Evolutionary conservation across 331 rosid genomes (phyloP).

Genomic region (Malus hybrid): DNA sequence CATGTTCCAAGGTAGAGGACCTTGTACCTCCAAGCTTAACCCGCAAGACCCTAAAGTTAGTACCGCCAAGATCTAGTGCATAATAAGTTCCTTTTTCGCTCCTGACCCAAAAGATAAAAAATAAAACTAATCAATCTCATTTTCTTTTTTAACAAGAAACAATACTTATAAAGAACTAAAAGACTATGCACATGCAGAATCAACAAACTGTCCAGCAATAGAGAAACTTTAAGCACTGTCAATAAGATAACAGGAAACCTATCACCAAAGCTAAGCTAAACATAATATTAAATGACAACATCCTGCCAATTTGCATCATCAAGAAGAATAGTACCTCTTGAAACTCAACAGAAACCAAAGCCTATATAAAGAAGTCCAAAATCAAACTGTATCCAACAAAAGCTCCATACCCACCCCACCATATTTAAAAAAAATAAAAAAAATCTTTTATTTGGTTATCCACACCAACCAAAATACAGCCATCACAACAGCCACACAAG

Average conservation of each 20-base stretch:
- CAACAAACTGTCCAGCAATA: background rate
- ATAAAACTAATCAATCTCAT: slow-evolving; percentile 4
- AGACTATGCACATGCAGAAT: background rate
- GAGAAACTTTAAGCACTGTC: background rate
- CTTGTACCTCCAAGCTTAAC: slow-evolving; percentile 49
- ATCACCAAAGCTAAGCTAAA: background rate
- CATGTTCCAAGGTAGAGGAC: slow-evolving; percentile 36
- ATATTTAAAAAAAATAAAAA: background rate
- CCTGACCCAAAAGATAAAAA: slow-evolving; percentile 29
- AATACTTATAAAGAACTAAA: background rate
- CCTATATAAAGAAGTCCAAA: too few relatives aligned
- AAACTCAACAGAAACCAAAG: background rate
- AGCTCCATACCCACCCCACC: background rate
- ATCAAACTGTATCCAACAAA: background rate
- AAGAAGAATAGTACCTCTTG: background rate
- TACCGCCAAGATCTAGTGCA: slow-evolving; percentile 69
- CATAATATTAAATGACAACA: background rate
- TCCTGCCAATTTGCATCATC: background rate
- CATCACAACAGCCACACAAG: background rate
- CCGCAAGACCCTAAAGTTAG: slow-evolving; percentile 67
- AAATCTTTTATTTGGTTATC: background rate
- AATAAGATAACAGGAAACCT: background rate
- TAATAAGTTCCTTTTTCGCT: slow-evolving; percentile 64
- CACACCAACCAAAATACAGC: background rate
- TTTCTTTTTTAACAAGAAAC: background rate